phyloP scores from a whole-genome alignment of 768 basidiomycete genomes.

The Lactarius tabidus region DNA sequence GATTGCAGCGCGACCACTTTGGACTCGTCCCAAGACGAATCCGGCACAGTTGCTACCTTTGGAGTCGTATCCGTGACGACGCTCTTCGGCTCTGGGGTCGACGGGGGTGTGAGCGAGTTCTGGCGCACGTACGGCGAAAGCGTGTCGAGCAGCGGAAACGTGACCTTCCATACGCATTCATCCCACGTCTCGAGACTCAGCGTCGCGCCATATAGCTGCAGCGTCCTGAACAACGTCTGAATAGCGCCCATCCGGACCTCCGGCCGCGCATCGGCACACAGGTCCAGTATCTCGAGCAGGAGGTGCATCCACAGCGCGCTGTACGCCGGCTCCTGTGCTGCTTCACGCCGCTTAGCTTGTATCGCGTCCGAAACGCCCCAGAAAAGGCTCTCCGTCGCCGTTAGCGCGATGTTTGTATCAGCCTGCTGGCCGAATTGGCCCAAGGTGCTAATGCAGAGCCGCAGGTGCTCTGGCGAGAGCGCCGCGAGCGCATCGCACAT shows the following conservation, averaged over 20 bases:
- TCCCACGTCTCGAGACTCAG: conserved; percentile 83
- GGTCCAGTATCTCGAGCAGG: conserved; percentile 72
- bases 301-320: conserved; percentile 94
- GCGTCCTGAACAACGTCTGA: conserved; percentile 89
- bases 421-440: conserved; percentile 89
- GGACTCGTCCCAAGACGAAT: conserved; percentile 79
- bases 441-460: conserved; percentile 84
- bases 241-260: conserved; percentile 94
- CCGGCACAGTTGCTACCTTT: conserved; percentile 10
- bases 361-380: conserved; percentile 98
- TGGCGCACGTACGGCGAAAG: conserved; percentile 55
- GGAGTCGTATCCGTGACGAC: neutral
- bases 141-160: conserved; percentile 80
- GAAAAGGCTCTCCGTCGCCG: conserved; percentile 86
- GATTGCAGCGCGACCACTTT: conserved; percentile 83
- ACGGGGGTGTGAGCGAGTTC: conserved; percentile 16
- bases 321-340: conserved; percentile 62
- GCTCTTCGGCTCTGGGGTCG: conserved; percentile 20
- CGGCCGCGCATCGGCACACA: conserved; percentile 76
- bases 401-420: conserved; percentile 94
- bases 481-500: conserved; percentile 90
- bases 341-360: conserved; percentile 71
- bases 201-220: conserved; percentile 89
- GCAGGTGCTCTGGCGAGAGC: conserved; percentile 75
- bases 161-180: conserved; percentile 85